Evolutionary conservation across 345 rosid genomes (phyloP), one percentile per base, ranked within the genome.

Genomic region (Lepidium aucheri): DNA sequence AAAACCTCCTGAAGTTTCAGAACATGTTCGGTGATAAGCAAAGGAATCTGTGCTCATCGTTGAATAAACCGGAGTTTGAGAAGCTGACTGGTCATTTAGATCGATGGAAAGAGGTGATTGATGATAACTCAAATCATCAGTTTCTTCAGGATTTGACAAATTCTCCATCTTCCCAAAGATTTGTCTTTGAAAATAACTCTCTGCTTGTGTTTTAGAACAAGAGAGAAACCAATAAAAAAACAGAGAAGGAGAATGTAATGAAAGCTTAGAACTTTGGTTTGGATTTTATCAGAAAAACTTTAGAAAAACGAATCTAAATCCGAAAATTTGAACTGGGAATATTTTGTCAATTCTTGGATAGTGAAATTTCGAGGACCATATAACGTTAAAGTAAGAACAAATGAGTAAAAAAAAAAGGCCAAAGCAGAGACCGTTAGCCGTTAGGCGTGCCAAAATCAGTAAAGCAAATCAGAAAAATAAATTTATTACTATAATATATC

Each of bases 31-130:
- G 65, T 76, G 69, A 52, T 81, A 79, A 45, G 62, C 44, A 49
- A 79, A 90, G 7, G 90, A 90, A 33, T 83, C 85, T 35, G 77
- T 79, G 28, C 86, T 84, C 50, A 70, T 67, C 0, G 81, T 79
- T 18, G 90, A 89, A 74, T 76, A 70, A 4, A 53, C 80, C 9
- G 89, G 84, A 52, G 86, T 83, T 70, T 72, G 95, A 22, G 79
- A 39, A 15, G 81, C 28, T 57, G 84, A 70, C 1, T 66, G 85
- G 5, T 80, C 87, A 47, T 70, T 77, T 30, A 56, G 86, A 56
- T 84, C 81, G 9, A 73, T 45, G 1, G 82, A 81, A 58, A 81
- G 72, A 45, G 77, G 74, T 34, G 96, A 82, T 20, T 75, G 82
- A 72, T 76, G 83, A 73, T 50, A 83, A 65, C 84, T 83, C 69